Conservation (phyloP, 768 basidiomycete genomes). For the Boletus edulis region DNA sequence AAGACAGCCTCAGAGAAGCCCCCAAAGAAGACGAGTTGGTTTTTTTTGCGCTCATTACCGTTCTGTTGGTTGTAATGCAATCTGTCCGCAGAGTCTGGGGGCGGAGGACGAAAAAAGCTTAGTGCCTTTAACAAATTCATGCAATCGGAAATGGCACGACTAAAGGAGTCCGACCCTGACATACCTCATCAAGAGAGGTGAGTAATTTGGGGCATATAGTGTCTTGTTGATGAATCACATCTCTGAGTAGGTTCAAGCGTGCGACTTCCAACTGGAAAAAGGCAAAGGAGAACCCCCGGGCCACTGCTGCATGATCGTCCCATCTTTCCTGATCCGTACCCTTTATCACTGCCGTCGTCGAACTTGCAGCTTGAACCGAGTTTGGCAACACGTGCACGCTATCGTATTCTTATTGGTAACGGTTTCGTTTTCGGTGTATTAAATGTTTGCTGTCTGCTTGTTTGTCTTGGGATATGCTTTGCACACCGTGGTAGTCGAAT, state of each 20-base stretch:
- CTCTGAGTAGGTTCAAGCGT: conserved; percentile 55
- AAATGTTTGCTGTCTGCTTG: conserved; percentile 8
- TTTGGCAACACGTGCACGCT: conserved; percentile 17
- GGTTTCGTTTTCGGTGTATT: conserved; percentile 21
- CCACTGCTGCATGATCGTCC: conserved; percentile 21
- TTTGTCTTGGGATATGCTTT: conserved; percentile 2
- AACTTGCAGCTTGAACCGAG: conserved; percentile 13
- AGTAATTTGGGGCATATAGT: conserved; percentile 1
- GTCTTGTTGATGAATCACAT: background rate
- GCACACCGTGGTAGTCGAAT: conserved; percentile 5
- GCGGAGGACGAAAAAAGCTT: conserved; percentile 56
- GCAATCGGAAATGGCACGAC: conserved; percentile 75
- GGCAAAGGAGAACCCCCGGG: conserved; percentile 64
- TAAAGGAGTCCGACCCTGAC: conserved; percentile 74
- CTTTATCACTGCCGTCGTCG: conserved; percentile 7
- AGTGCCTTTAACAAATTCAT: conserved; percentile 79
- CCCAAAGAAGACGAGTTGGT: conserved; percentile 54
- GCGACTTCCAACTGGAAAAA: conserved; percentile 80
- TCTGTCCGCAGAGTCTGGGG: conserved; percentile 46
- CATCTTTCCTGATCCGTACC: conserved; percentile 5
- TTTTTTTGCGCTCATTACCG: conserved; percentile 4
- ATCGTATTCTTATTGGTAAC: conserved; percentile 34
- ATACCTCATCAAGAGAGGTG: conserved; percentile 74
- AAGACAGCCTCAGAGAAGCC: conserved; percentile 46
- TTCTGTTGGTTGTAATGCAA: conserved; percentile 16